Evolutionary conservation across 176 grass and related monocot genomes (phyloP).

Genomic region (Bromus sterilis): DNA sequence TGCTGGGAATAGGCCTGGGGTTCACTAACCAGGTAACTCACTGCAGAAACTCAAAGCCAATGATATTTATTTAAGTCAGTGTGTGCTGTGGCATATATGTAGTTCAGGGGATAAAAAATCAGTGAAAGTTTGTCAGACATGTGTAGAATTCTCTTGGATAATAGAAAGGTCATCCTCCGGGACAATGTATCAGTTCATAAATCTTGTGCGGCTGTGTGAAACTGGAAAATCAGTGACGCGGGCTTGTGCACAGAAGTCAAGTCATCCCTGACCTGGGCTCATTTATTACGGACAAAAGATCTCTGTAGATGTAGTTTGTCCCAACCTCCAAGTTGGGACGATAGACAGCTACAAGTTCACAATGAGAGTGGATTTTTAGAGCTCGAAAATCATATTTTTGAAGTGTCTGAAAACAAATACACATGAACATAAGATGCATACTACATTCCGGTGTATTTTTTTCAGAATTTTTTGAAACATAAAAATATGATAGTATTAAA

Average conservation of each 20-base stretch:
- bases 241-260: background rate
- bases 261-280: too few relatives aligned
- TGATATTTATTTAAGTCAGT: background rate
- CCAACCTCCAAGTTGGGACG: background rate
- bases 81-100: background rate
- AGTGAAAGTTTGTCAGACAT: background rate
- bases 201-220: background rate
- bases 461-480: too few relatives aligned
- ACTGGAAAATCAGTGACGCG: background rate
- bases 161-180: background rate
- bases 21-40: slow-evolving; percentile 79
- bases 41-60: background rate
- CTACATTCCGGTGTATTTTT: too few relatives aligned
- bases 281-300: background rate
- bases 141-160: background rate
- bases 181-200: background rate
- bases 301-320: background rate
- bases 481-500: too few relatives aligned
- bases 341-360: background rate
- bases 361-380: too few relatives aligned
- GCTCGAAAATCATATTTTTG: too few relatives aligned
- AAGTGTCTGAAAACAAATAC: too few relatives aligned
- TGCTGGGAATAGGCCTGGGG: slow-evolving; percentile 71
- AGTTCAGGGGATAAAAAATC: background rate
- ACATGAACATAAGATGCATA: too few relatives aligned